These are phyloP conservation scores for Vigna angularis DNA, from an alignment of 306 rosid genomes.

Conservation along the genomic window DNA sequence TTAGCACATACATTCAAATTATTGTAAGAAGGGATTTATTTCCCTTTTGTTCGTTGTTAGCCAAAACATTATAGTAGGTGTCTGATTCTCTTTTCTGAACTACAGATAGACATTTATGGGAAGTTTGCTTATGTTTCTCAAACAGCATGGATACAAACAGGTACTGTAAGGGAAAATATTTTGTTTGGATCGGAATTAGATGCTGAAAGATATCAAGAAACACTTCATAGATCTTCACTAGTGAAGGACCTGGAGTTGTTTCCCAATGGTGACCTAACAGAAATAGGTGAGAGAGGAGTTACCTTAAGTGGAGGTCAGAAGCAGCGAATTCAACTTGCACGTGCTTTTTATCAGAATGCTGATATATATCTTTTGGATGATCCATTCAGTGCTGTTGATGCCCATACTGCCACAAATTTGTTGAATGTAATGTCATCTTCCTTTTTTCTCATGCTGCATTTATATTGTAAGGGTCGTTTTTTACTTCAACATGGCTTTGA, in stretches of 20 bases:
- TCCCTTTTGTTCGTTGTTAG: background rate
- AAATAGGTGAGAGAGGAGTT: slow-evolving; percentile 68
- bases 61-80: background rate
- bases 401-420: slow-evolving; percentile 57
- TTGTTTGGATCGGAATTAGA: slow-evolving; percentile 57
- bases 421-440: slow-evolving; percentile 54
- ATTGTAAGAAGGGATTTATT: background rate
- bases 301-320: slow-evolving; percentile 88
- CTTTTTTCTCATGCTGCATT: background rate
- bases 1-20: background rate
- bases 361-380: slow-evolving; percentile 73
- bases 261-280: slow-evolving; percentile 55
- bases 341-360: slow-evolving; percentile 83
- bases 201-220: slow-evolving; percentile 50
- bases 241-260: slow-evolving; percentile 62
- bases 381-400: slow-evolving; percentile 80
- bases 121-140: slow-evolving; percentile 65
- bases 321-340: slow-evolving; percentile 91
- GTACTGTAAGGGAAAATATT: slow-evolving; percentile 55
- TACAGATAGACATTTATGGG: slow-evolving; percentile 50
- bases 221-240: slow-evolving; percentile 53
- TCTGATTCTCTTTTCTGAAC: background rate
- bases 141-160: slow-evolving; percentile 63
- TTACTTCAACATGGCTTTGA: background rate
- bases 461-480: background rate